Evolutionary conservation across 2,329 filamentous ascomycete species (phyloP).

Genomic region (Xylariaceae sp.): DNA sequence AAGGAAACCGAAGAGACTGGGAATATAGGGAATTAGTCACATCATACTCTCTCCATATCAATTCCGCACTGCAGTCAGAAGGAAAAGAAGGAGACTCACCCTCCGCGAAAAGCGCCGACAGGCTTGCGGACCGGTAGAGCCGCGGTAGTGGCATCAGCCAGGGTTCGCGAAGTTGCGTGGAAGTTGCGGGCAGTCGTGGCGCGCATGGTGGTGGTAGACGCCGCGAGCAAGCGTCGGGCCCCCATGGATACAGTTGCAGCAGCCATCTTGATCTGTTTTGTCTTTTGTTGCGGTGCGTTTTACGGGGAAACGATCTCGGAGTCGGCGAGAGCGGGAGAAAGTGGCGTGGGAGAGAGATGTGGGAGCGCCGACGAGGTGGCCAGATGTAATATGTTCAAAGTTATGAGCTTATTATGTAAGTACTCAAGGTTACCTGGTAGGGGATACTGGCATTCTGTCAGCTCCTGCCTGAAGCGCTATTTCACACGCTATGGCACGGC

Average conservation of each 20-base stretch:
- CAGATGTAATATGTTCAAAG: conserved; percentile 5
- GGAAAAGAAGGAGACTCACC: conserved; percentile 38
- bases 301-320: background rate
- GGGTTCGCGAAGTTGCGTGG: conserved; percentile 43
- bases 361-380: conserved; percentile 12
- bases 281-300: background rate
- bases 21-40: background rate
- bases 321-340: background rate
- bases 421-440: too few species aligned
- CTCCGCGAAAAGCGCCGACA: conserved; percentile 56
- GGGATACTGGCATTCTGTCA: too few species aligned
- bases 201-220: conserved; percentile 19
- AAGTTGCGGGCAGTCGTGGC: conserved; percentile 41
- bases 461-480: too few species aligned
- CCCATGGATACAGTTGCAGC: conserved; percentile 39
- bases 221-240: conserved; percentile 33
- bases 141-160: conserved; percentile 37
- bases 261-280: conserved; percentile 36
- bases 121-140: conserved; percentile 53
- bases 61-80: background rate
- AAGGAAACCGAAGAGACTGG: conserved; percentile 85
- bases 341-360: background rate
- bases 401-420: too few species aligned
- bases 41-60: background rate
- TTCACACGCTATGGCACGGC: too few species aligned